Evolutionary conservation across 108 stramenopile genomes (phyloP), one percentile per base, ranked within the genome.

Genomic region (Epipyxis sp.): DNA sequence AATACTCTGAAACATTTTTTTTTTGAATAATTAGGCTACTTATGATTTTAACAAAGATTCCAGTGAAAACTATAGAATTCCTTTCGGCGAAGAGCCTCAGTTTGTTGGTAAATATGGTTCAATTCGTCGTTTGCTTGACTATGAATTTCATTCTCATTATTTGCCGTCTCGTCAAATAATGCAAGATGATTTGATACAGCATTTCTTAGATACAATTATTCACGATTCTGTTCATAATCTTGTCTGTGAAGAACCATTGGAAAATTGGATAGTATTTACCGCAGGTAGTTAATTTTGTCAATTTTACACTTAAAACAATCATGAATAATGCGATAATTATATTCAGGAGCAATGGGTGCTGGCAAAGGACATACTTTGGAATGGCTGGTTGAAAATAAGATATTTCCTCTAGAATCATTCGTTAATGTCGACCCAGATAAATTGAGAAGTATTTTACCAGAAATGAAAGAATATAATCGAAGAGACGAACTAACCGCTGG

Each of bases 351-450:
- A n/a, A 79, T 79, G 79, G 81, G 79, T 44, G 77, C 82, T 1
- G 82, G 82, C 0, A 83, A 83, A 37, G 65, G 76, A 46, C 83
- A 84, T 74, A 82, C 82, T 32, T 37, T 84, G 40, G 34, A 42
- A 2, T 79, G 82, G 81, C 77, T 84, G 50, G 35, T 35, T 30
- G 29, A 41, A 37, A 25, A 58, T n/a, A 81, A 81, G 0, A 0
- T 82, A 34, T 82, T 84, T 44, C 81, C 81, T 32, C 30, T 82
- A 37, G 69, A 80, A 0, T 71, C 42, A 13, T 84, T 82, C 29
- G 83, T 84, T 34, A 67, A 16, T 10, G 83, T 82, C 13, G 83
- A 84, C 40, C 82, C 82, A 13, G 83, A 84, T 37, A 30, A 35
- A 16, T 72, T 84, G 6, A 78, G 83, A 20, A 68, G 69, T 32